A percentile compares a stretch with the other conserved stretches of the same genome.
Evolutionary conservation across 176 grass and related monocot genomes (phyloP).

Genomic region (Juncus effusus): DNA sequence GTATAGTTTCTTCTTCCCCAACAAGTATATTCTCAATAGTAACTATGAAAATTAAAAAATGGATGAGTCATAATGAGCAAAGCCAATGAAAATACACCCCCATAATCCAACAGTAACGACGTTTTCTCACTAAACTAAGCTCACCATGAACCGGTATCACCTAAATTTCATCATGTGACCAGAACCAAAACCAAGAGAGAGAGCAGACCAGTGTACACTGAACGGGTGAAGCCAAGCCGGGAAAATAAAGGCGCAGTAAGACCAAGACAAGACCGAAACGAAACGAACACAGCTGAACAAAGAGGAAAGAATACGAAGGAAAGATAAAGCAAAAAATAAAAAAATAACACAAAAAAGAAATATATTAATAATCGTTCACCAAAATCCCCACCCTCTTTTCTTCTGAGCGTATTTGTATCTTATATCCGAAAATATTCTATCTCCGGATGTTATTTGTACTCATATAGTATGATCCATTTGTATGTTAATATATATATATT

Average conservation of each 20-base stretch:
- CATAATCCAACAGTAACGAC: too few species aligned
- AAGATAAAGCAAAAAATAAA: background rate
- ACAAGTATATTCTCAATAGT: too few species aligned
- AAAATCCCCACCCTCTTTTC: conserved; percentile 39
- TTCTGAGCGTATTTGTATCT: conserved; percentile 2
- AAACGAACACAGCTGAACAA: background rate
- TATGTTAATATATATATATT: too few species aligned
- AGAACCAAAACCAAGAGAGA: background rate
- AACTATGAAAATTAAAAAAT: too few species aligned
- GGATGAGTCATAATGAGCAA: too few species aligned
- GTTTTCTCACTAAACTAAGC: background rate
- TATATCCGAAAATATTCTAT: too few species aligned
- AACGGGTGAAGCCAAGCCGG: conserved; percentile 6
- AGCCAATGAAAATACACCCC: too few species aligned
- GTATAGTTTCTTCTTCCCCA: too few species aligned
- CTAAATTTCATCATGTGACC: background rate
- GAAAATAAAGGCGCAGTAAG: background rate
- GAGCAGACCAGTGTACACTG: too few species aligned
- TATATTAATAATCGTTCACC: conserved; percentile 32
- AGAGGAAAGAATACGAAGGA: background rate
- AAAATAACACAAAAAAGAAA: conserved; percentile 3
- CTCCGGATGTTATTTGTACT: too few species aligned
- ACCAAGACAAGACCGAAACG: background rate
- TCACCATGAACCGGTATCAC: background rate
- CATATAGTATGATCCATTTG: too few species aligned